Base-by-base conservation (phyloP, 495 filamentous ascomycete genomes). In the Annulohypoxylon maeteangense region DNA sequence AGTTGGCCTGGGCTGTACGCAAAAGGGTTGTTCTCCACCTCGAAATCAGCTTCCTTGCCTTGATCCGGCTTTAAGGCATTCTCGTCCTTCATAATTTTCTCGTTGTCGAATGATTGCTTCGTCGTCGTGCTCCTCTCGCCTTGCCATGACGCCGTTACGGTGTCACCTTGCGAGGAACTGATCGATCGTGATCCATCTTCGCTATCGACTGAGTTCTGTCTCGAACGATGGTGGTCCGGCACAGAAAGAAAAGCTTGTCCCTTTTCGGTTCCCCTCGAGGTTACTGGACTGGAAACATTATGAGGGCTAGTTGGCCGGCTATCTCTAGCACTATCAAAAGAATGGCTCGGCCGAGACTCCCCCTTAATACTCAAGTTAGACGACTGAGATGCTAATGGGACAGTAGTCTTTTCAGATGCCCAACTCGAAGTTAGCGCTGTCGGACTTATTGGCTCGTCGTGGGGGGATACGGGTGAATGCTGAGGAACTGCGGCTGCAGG, bases 241-340 rank as follows among this genome's bases (percentile, higher is more conserved):
- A 87, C 85, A 7, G 85, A 77, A 22, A 87, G 76, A 65, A 84
- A 87, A 31, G 78, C 79, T 32, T 76, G 78, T 54, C 77, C 77
- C 20, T 81, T 82, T 38, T 82, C 82, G 45, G 79, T 81, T 1
- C 78, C 84, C 23, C 82, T 81, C 7, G 83, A 78, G 1, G 77
- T 73, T 12, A 86, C 82, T 14, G 90, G 92, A 12, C 91, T 94
- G 5, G 92, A 94, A 56, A 97, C 80, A 80, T 97, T 96, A 79
- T 97, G 94, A 0, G 93, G 91, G 45, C 93, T 97, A 0, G 91
- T 93, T n/a, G 93, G 94, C 59, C 92, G 84, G 75, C 90, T 92
- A 62, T 93, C 91, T 74, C 83, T 87, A 69, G 34, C 25, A 62
- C 86, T 88, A 65, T 97, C 93, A 48, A 92, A 93, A 3, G 92